Conservation (phyloP, 768 basidiomycete species). For the Collybiopsis luxurians region DNA sequence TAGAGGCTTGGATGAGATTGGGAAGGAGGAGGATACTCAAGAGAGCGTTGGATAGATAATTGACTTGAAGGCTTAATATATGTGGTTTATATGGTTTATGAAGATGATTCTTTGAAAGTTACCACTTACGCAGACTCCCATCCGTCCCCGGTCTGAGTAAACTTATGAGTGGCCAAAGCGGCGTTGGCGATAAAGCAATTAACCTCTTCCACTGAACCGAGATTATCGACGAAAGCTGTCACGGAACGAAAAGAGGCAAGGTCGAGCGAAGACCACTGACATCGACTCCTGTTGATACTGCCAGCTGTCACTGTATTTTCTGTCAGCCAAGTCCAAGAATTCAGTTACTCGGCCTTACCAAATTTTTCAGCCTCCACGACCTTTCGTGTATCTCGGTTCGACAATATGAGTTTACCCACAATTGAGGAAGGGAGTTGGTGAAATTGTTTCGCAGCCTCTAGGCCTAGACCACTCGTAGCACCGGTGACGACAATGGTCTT, state of each 20-base stretch:
- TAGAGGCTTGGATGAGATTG: conserved; percentile 27
- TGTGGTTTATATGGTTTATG: not conserved
- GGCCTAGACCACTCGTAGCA: conserved; percentile 15
- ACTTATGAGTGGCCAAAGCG: not conserved
- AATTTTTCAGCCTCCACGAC: not conserved
- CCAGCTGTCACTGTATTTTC: not conserved
- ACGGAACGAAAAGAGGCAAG: not conserved
- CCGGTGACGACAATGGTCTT: conserved; percentile 16
- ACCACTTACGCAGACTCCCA: conserved; percentile 34
- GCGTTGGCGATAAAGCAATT: not conserved
- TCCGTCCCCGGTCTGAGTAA: conserved; percentile 24
- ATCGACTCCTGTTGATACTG: conserved; percentile 9
- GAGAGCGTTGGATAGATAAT: conserved; percentile 31
- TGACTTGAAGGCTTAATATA: conserved; percentile 28
- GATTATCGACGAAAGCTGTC: not conserved
- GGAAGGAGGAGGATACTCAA: conserved; percentile 34
- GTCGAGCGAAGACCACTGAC: not conserved
- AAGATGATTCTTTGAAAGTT: not conserved
- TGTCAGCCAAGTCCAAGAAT: conserved; percentile 12
- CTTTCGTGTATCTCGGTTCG: conserved; percentile 15
- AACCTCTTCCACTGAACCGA: not conserved
- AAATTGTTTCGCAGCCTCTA: conserved; percentile 12
- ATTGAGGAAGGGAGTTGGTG: conserved; percentile 13
- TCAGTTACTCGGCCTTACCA: not conserved
- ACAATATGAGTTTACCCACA: conserved; percentile 5